A percentile compares a stretch with the other conserved stretches of the same genome.
Conservation (phyloP, 176 grass and related monocot genomes). For the Triticum turgidum region DNA sequence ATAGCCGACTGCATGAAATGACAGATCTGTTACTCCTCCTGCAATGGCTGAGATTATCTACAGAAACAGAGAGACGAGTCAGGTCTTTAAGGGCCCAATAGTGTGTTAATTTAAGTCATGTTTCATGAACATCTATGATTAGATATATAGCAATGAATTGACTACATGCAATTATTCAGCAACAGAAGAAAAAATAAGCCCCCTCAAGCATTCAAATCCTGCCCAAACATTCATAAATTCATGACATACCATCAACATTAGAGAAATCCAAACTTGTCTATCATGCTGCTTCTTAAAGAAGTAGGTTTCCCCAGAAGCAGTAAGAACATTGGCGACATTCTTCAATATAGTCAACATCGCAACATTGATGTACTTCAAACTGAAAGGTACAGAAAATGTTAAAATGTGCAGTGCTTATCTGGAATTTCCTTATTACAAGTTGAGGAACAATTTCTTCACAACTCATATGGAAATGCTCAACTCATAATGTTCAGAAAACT, state of each 20-base stretch:
- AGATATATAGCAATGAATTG: background rate
- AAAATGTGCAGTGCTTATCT: background rate
- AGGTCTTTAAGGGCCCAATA: conserved; percentile 7
- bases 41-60: conserved; percentile 94
- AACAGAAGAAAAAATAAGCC: conserved; percentile 16
- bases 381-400: conserved; percentile 51
- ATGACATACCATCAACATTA: conserved; percentile 78
- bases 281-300: conserved; percentile 90
- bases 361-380: conserved; percentile 98
- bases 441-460: conserved; percentile 3
- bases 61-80: conserved; percentile 28
- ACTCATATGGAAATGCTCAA: background rate
- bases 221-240: conserved; percentile 21
- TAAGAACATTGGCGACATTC: conserved; percentile 94
- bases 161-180: background rate
- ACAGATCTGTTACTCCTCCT: conserved; percentile 88
- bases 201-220: background rate
- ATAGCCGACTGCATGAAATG: conserved; percentile 90
- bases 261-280: conserved; percentile 85
- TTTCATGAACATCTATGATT: background rate
- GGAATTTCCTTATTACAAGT: conserved; percentile 9
- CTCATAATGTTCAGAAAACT: background rate
- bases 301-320: conserved; percentile 92
- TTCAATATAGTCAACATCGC: conserved; percentile 98
- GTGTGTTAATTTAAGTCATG: background rate